Conservation (phyloP, 495 filamentous ascomycete genomes). For the Opeltia flavorubescens region DNA sequence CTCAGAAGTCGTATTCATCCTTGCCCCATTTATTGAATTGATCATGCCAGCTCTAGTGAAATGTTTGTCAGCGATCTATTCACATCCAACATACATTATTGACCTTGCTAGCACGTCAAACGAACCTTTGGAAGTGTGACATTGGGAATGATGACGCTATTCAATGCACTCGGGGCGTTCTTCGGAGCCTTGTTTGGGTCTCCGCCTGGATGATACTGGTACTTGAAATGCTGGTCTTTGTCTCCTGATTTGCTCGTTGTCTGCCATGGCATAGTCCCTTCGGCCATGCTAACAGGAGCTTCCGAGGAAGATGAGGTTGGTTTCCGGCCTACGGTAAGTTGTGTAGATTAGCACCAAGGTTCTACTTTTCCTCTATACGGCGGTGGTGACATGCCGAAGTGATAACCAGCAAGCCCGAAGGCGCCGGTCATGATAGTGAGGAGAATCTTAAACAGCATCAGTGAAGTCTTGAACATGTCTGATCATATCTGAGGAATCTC, state of each 20-base stretch:
- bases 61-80: slow-evolving; percentile 1
- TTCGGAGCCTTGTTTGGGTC: slow-evolving; percentile 59
- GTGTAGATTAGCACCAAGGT: slow-evolving; percentile 4
- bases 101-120: background rate
- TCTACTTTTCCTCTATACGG: background rate
- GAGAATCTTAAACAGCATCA: slow-evolving; percentile 48
- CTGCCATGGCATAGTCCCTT: slow-evolving; percentile 82
- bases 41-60: slow-evolving; percentile 65
- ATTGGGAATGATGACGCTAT: slow-evolving; percentile 84
- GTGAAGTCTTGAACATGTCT: background rate
- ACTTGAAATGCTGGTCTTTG: slow-evolving; percentile 52
- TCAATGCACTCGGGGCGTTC: slow-evolving; percentile 86
- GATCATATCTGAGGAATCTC: slow-evolving; percentile 16
- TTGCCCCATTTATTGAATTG: slow-evolving; percentile 98
- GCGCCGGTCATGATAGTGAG: slow-evolving; percentile 82
- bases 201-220: slow-evolving; percentile 86
- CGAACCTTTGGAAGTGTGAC: slow-evolving; percentile 83
- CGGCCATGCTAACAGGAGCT: slow-evolving; percentile 55
- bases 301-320: slow-evolving; percentile 80
- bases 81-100: background rate
- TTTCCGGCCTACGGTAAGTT: slow-evolving; percentile 46
- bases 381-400: slow-evolving; percentile 41
- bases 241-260: slow-evolving; percentile 37
- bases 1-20: slow-evolving; percentile 31
- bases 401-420: slow-evolving; percentile 77